Evolutionary conservation across 2,329 filamentous ascomycete genomes (phyloP), one percentile per base, ranked within the genome.

Genomic region (Microcyclosporella mali): DNA sequence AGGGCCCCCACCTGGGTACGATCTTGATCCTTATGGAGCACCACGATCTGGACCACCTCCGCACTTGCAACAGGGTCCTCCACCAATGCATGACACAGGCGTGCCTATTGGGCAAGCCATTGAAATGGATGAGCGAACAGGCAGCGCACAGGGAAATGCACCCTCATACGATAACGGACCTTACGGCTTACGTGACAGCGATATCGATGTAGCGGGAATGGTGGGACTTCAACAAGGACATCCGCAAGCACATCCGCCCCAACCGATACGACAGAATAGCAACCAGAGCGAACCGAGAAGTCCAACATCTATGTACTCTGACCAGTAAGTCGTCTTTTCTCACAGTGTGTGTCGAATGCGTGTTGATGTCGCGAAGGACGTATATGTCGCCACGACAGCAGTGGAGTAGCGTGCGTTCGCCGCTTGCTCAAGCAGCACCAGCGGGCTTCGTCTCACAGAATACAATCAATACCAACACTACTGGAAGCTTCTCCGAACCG

Each of bases 61-160:
- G 8, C 35, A 17, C 8, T 31, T 33, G 33, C 15, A 12, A 4
- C 46, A 38, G 33, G 37, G 41, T 31, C 43, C 57, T 17, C 58
- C 58, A 9, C 55, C 55, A 8, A 57, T 58, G 51, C 62, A 64
- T 17, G 66, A 68, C 18, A 40, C 51, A 12, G 48, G 50, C 34
- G 36, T 56, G 41, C 47, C 43, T 34, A 69, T 81, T 10, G 81
- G 81, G 8, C 82, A 83, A 57, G 80, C 84, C 2, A 77, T 88
- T 40, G 88, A 92, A 62, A 89, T 94, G 85, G 83, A 89, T 61
- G 81, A 82, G 27, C 71, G 73, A n/a, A 71, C 71, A n/a, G 73
- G 74, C 30, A 74, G 71, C 41, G 73, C 74, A n/a, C 62, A 65
- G 41, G 66, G 19, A 31, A 49, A 41, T 32, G 39, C 47, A 30